phyloP scores from a whole-genome alignment of 2,329 filamentous ascomycete genomes.

The Aurifilum marmelostoma region DNA sequence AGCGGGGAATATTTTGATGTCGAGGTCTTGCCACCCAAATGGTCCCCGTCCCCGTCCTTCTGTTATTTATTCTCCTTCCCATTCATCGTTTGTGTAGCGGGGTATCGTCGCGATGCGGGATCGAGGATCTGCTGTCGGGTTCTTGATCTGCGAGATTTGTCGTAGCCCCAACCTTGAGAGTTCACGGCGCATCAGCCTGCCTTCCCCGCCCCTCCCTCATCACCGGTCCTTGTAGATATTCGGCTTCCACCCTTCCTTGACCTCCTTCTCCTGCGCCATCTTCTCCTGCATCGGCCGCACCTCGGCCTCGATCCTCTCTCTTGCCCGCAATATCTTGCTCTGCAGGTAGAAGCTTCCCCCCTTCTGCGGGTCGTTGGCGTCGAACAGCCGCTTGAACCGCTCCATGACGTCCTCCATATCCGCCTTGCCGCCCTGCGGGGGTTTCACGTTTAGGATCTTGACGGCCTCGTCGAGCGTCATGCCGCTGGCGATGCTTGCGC shows the following conservation, averaged over 20 bases:
- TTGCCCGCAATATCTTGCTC: constrained; percentile 90
- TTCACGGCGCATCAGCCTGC: not conserved
- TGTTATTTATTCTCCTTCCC: not conserved
- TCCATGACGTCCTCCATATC: constrained; percentile 80
- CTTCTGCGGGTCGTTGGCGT: constrained; percentile 91
- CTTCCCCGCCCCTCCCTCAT: constrained; percentile 27
- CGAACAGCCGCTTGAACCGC: constrained; percentile 93
- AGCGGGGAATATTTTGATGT: constrained; percentile 9
- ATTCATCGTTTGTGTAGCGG: not conserved
- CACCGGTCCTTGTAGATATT: constrained; percentile 90
- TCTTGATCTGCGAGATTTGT: not conserved
- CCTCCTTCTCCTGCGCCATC: constrained; percentile 74
- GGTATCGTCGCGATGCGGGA: not conserved
- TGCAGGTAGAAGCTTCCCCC: constrained; percentile 98
- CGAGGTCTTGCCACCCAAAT: constrained; percentile 13
- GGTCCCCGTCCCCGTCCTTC: not conserved
- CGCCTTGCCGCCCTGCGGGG: constrained; percentile 75
- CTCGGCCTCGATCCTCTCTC: constrained; percentile 91
- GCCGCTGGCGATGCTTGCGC: constrained; percentile 59
- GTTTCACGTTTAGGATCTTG: constrained; percentile 94
- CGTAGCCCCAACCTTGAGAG: not conserved
- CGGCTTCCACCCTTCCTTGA: constrained; percentile 87
- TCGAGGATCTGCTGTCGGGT: not conserved
- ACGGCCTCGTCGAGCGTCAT: constrained; percentile 96
- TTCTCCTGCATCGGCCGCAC: constrained; percentile 72